Conservation (phyloP, 805 yeast genomes). For the Zygosaccharomyces pseudorouxii region DNA sequence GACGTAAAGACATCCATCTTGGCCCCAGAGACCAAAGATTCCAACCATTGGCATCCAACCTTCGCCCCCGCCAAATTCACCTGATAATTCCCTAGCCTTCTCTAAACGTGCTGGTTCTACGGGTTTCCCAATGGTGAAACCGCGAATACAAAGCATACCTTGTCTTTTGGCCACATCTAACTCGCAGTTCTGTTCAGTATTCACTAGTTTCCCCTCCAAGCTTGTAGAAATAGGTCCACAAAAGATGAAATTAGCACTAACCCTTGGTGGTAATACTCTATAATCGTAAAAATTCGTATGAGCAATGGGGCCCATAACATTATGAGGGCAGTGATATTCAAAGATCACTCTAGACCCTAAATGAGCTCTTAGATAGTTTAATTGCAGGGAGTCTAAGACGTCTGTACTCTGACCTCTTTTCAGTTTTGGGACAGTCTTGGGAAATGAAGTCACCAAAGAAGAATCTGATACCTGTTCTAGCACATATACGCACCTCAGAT, state of each 20-base stretch:
- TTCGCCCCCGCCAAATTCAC: constrained; percentile 41
- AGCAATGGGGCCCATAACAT: constrained; percentile 53
- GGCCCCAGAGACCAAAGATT: constrained; percentile 57
- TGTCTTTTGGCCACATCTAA: constrained; percentile 36
- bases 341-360: constrained; percentile 48
- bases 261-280: constrained; percentile 40
- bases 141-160: constrained; percentile 56
- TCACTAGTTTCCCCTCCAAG: constrained; percentile 52
- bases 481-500: constrained; percentile 42
- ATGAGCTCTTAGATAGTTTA: constrained; percentile 43
- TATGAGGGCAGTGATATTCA: constrained; percentile 41
- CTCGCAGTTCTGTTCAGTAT: constrained; percentile 30
- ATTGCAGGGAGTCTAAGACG: constrained; percentile 20
- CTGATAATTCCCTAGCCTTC: constrained; percentile 31
- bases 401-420: constrained; percentile 16
- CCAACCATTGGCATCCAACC: constrained; percentile 51
- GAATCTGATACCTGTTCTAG: constrained; percentile 27
- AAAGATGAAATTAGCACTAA: constrained; percentile 35
- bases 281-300: constrained; percentile 60
- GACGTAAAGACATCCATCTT: constrained; percentile 67
- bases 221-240: constrained; percentile 59
- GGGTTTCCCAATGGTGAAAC: constrained; percentile 61
- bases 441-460: constrained; percentile 18
- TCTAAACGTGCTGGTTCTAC: constrained; percentile 30
- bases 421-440: constrained; percentile 13